These are phyloP conservation scores for Fusarium domesticum DNA, from an alignment of 2,329 filamentous ascomycete species.

Conservation along the genomic window DNA sequence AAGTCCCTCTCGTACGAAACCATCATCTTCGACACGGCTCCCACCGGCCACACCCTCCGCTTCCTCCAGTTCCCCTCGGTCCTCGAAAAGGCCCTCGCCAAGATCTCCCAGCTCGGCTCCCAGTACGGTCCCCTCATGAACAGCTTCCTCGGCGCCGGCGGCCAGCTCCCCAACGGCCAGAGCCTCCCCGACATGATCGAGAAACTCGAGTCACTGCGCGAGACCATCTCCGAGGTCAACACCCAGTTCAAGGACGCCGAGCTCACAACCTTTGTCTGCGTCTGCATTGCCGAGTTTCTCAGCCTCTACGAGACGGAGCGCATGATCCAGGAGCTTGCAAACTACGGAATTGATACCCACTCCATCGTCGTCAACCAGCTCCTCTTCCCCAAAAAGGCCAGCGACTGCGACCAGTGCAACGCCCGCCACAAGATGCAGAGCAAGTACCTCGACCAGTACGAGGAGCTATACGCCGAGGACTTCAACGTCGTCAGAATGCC, in stretches of 20 bases:
- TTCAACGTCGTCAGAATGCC: slow-evolving; percentile 99
- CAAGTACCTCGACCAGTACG: slow-evolving; percentile 98
- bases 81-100: slow-evolving; percentile 96
- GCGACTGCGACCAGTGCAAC: slow-evolving; percentile 91
- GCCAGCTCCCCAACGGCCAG: slow-evolving; percentile 80
- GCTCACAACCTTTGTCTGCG: slow-evolving; percentile 95
- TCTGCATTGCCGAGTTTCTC: slow-evolving; percentile 96
- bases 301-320: slow-evolving; percentile 97
- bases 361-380: slow-evolving; percentile 98
- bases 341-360: slow-evolving; percentile 93
- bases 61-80: slow-evolving; percentile 98
- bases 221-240: slow-evolving; percentile 95
- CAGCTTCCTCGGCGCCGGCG: slow-evolving; percentile 78
- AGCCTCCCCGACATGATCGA: slow-evolving; percentile 87
- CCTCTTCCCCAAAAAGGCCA: slow-evolving; percentile 82
- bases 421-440: slow-evolving; percentile 96
- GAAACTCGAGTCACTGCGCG: slow-evolving; percentile 90
- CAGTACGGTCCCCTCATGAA: slow-evolving; percentile 97
- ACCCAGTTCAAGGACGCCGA: slow-evolving; percentile 96
- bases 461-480: slow-evolving; percentile 90
- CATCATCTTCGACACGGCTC: slow-evolving; percentile 98
- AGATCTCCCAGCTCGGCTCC: slow-evolving; percentile 86
- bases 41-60: slow-evolving; percentile 94
- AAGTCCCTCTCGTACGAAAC: slow-evolving; percentile 98
- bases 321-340: slow-evolving; percentile 97